Evolutionary conservation across 2,329 filamentous ascomycete genomes (phyloP).

Genomic region (Fusarium scirpi): DNA sequence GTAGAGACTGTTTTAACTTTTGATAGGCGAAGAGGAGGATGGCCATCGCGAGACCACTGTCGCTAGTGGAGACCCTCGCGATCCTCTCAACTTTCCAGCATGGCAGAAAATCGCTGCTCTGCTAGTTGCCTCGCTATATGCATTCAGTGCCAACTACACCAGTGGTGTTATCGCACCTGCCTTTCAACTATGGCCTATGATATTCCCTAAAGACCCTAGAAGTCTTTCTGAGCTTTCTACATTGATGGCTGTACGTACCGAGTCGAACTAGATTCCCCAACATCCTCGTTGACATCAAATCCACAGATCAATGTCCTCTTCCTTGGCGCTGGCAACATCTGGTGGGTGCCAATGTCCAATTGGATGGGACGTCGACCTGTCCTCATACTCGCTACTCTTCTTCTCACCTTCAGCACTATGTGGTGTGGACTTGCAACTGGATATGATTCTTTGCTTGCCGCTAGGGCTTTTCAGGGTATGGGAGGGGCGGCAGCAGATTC

Average conservation of each 20-base stretch:
- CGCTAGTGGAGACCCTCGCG: constrained; percentile 47
- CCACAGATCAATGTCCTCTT: constrained; percentile 51
- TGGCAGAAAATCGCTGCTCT: constrained; percentile 51
- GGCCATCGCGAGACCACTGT: neutral
- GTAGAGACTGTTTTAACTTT: rapidly evolving
- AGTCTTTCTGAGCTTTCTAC: constrained; percentile 45
- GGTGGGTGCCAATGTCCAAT: constrained; percentile 55
- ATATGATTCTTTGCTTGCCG: constrained; percentile 45
- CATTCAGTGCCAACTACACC: constrained; percentile 52
- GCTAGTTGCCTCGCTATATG: constrained; percentile 48
- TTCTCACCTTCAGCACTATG: constrained; percentile 44
- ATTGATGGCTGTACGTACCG: constrained; percentile 48
- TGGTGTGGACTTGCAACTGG: constrained; percentile 46
- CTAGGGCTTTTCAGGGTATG: constrained; percentile 51
- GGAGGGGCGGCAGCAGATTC: constrained; percentile 53
- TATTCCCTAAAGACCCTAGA: constrained; percentile 46
- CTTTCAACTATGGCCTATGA: constrained; percentile 48
- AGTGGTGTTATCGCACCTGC: constrained; percentile 51
- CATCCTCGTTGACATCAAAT: neutral
- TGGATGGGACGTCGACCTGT: constrained; percentile 50
- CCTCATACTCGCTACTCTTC: constrained; percentile 47
- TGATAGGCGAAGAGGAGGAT: constrained; percentile 14
- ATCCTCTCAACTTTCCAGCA: constrained; percentile 52
- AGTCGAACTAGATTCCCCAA: rapidly evolving
- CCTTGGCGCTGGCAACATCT: constrained; percentile 51